Evolutionary conservation across 306 rosid genomes (phyloP), one percentile per base, ranked within the genome.

Genomic region (Astragalus glycyphyllos): DNA sequence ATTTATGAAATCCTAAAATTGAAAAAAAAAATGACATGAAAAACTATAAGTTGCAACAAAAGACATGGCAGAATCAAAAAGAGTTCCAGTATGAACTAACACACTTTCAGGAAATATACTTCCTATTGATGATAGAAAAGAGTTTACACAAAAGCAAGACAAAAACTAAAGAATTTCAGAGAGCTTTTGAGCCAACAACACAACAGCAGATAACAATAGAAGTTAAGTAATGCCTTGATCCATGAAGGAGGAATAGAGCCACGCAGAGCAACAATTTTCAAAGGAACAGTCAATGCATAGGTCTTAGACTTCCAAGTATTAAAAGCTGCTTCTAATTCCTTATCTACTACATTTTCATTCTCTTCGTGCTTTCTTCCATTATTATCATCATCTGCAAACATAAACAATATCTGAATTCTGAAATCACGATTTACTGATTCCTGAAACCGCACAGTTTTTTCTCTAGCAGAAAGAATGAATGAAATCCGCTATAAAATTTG

Each of bases 211-310:
- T 60, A 8, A 55, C 9, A 65, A 42, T 16, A 51, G 16, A 49
- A 50, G 50, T 57, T 41, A 46, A 62, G 31, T 8, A 62, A 80
- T 54, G 53, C 98, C 93, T 90, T 92, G 82, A 88, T 66, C 98
- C 98, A 92, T 9, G 98, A 85, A 74, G 97, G 98, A 85, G 98
- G 98, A 35, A 93, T 32, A 71, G 98, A 90, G 73, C 96, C 89
- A 41, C 90, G 91, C 8, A 93, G 86, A 78, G 96, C 97, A 79
- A 86, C 86, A 72, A 86, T 60, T 50, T 47, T 88, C 77, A 93
- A 75, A 65, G 97, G 97, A 46, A 90, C 98, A 14, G 97, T 93
- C 88, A 93, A 79, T 60, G 98, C 91, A 54, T 67, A 93, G 12
- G 88, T 81, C 77, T 90, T 93, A 46, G 93, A 84, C 68, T 88